phyloP scores from a whole-genome alignment of 768 basidiomycete species.

The Exidia glandulosa region DNA sequence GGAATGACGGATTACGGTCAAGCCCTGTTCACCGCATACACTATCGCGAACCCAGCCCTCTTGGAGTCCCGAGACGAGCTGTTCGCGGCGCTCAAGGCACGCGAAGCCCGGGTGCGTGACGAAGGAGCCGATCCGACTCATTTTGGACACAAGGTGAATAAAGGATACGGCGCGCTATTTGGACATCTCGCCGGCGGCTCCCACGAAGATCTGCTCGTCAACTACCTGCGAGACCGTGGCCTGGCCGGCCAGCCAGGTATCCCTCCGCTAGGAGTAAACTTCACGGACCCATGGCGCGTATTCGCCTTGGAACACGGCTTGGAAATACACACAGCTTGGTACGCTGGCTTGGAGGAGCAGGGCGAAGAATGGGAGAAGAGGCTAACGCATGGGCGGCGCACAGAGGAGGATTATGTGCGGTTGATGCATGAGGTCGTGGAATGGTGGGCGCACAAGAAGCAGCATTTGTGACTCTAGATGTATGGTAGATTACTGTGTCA shows the following conservation, averaged over 20 bases:
- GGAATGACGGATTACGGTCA: slow-evolving; percentile 42
- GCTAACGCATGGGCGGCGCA: not conserved
- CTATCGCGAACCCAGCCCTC: slow-evolving; percentile 30
- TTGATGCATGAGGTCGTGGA: not conserved
- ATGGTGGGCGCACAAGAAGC: not conserved
- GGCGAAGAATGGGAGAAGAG: not conserved
- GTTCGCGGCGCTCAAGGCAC: slow-evolving; percentile 27
- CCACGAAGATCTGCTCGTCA: not conserved
- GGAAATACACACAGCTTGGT: not conserved
- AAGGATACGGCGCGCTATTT: not conserved
- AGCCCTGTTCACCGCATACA: slow-evolving; percentile 34
- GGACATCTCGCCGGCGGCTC: not conserved
- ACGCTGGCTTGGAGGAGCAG: not conserved
- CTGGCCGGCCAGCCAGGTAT: not conserved
- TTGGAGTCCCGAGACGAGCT: slow-evolving; percentile 31
- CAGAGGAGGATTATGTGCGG: not conserved
- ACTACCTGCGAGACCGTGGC: not conserved
- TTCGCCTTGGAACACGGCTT: not conserved
- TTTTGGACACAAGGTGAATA: slow-evolving; percentile 28
- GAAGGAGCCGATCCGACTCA: slow-evolving; percentile 38
- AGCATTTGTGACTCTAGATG: not conserved
- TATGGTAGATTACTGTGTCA: not conserved
- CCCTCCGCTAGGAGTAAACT: not conserved
- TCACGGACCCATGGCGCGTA: not conserved
- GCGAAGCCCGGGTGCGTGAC: slow-evolving; percentile 30